These are phyloP conservation scores for Xylaria curta DNA, from an alignment of 495 filamentous ascomycete genomes.

Conservation along the genomic window DNA sequence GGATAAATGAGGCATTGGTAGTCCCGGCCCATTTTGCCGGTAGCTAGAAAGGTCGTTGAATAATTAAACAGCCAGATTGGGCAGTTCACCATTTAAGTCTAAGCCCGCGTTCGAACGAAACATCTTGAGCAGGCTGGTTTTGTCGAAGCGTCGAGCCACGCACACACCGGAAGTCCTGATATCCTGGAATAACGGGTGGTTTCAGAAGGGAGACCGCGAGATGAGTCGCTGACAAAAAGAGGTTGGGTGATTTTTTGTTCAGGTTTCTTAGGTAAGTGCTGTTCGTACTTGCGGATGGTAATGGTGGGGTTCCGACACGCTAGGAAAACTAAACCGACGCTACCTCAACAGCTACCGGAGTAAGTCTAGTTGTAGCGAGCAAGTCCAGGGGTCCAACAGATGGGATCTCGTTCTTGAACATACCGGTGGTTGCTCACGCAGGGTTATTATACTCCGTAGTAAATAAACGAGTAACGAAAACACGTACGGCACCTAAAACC, in stretches of 20 bases:
- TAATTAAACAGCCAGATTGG: constrained; percentile 5
- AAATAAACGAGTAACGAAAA: not conserved
- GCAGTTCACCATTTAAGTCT: not conserved
- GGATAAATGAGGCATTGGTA: constrained; percentile 19
- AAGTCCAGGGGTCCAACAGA: constrained; percentile 2
- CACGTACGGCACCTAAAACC: too few species aligned
- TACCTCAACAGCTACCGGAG: not conserved
- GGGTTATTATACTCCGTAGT: not conserved
- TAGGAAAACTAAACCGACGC: not conserved
- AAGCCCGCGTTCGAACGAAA: not conserved
- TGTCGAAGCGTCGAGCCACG: not conserved
- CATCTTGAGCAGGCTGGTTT: not conserved
- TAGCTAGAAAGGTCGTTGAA: constrained; percentile 17
- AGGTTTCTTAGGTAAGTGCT: not conserved
- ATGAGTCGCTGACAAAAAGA: constrained; percentile 24
- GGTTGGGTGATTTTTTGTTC: not conserved
- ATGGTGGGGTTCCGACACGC: not conserved
- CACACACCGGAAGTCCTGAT: constrained; percentile 9
- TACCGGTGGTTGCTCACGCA: not conserved
- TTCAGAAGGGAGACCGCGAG: constrained; percentile 19
- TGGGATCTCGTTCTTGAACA: not conserved
- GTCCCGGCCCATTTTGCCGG: constrained; percentile 24
- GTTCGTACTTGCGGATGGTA: not conserved
- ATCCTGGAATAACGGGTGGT: constrained; percentile 19
- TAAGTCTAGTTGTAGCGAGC: not conserved